A percentile compares a stretch with the other conserved stretches of the same genome.
phyloP scores from a whole-genome alignment of 257 asterid species.

The Datura wrightii region DNA sequence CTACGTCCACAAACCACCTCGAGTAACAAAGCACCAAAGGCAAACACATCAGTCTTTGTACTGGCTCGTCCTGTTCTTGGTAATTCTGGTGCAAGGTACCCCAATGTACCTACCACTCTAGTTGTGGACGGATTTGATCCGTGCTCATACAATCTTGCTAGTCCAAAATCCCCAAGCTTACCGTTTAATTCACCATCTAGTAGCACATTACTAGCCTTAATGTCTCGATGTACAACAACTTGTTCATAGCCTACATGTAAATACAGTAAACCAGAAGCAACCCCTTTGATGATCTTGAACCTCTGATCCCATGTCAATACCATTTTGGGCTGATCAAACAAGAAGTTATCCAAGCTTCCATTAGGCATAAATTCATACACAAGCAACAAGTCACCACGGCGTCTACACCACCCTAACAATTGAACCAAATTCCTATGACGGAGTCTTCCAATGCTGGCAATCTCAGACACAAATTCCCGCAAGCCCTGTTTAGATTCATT shows the following conservation, averaged over 20 bases:
- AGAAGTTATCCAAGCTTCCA: slow-evolving; percentile 55
- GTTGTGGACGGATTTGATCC: slow-evolving; percentile 34
- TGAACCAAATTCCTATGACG: slow-evolving; percentile 61
- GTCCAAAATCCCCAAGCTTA: slow-evolving; percentile 39
- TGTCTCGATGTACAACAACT: slow-evolving; percentile 35
- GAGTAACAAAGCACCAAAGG: slow-evolving; percentile 35
- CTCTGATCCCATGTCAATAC: slow-evolving; percentile 47
- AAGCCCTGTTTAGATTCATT: slow-evolving; percentile 48
- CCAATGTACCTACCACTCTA: slow-evolving; percentile 34
- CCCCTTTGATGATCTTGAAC: slow-evolving; percentile 32
- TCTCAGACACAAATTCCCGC: slow-evolving; percentile 52
- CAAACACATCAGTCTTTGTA: slow-evolving; percentile 33
- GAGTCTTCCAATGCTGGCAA: slow-evolving; percentile 53
- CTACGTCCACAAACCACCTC: slow-evolving; percentile 40
- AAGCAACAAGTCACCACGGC: slow-evolving; percentile 46
- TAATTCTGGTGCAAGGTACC: slow-evolving; percentile 37
- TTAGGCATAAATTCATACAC: slow-evolving; percentile 60
- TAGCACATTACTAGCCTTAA: slow-evolving; percentile 35
- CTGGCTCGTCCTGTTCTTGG: slow-evolving; percentile 33
- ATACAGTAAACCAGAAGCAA: slow-evolving; percentile 30
- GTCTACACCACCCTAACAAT: slow-evolving; percentile 56
- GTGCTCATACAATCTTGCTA: slow-evolving; percentile 34
- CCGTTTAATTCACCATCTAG: slow-evolving; percentile 32
- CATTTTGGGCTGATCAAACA: slow-evolving; percentile 38
- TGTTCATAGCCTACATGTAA: slow-evolving; percentile 39